Percentiles rank a stretch among this genome's conserved stretches.
These are phyloP conservation scores for Glaciozyma martinii DNA, from an alignment of 768 basidiomycete species.

Conservation along the genomic window DNA sequence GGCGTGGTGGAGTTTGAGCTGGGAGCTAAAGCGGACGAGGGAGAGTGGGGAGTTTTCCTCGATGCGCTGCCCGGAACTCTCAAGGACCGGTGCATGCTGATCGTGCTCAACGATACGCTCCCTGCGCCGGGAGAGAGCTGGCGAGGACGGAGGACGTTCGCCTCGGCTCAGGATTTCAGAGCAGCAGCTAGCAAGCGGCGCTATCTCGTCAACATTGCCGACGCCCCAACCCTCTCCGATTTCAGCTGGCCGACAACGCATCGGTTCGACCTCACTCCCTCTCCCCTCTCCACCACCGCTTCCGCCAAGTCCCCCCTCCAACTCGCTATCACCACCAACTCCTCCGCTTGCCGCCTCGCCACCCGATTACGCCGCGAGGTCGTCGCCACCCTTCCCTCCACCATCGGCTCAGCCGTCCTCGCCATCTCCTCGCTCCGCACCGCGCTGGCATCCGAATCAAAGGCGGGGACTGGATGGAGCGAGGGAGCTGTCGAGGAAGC, in stretches of 20 bases:
- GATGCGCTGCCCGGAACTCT: neutral
- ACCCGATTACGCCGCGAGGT: slow-evolving; percentile 73
- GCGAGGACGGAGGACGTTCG: slow-evolving; percentile 40
- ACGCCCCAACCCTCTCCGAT: slow-evolving; percentile 76
- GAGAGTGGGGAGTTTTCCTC: slow-evolving; percentile 19
- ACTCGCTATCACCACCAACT: slow-evolving; percentile 82
- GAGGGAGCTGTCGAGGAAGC: slow-evolving; percentile 42
- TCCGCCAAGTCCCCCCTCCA: slow-evolving; percentile 43
- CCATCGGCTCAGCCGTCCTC: slow-evolving; percentile 63
- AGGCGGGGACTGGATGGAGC: slow-evolving; percentile 39
- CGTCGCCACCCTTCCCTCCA: slow-evolving; percentile 59
- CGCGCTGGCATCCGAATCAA: slow-evolving; percentile 44
- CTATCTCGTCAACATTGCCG: slow-evolving; percentile 77
- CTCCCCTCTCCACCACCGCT: slow-evolving; percentile 18
- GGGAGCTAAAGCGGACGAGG: neutral
- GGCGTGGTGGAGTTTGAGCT: slow-evolving; percentile 46
- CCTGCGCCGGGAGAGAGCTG: slow-evolving; percentile 40
- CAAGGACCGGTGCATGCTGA: slow-evolving; percentile 45
- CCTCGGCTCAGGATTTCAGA: slow-evolving; percentile 52
- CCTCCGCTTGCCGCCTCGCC: slow-evolving; percentile 76
- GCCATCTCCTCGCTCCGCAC: slow-evolving; percentile 62
- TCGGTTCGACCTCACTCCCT: slow-evolving; percentile 53
- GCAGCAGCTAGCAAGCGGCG: slow-evolving; percentile 49
- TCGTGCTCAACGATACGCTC: slow-evolving; percentile 75
- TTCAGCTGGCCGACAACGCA: slow-evolving; percentile 80